These are phyloP conservation scores for Mrakiaceae sp. DNA, from an alignment of 1,284 basidiomycete genomes.

Conservation along the genomic window DNA sequence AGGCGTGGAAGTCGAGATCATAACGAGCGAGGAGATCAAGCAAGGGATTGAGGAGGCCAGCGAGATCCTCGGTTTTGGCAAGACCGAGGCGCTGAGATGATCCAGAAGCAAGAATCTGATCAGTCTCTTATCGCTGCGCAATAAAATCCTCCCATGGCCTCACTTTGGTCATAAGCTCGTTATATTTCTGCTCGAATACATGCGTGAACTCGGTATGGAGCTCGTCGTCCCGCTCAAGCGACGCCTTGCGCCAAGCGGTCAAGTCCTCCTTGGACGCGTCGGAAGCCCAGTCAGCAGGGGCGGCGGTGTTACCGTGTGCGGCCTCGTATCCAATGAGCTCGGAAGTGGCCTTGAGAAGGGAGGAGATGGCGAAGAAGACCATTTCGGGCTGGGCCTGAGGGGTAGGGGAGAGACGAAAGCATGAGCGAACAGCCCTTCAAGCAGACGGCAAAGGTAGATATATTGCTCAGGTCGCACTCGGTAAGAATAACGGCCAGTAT, in stretches of 20 bases:
- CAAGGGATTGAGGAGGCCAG: conserved; percentile 49
- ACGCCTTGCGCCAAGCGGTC: conserved; percentile 50
- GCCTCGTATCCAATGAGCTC: conserved; percentile 72
- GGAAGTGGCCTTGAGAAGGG: conserved; percentile 59
- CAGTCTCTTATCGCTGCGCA: not conserved
- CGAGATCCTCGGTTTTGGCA: conserved; percentile 48
- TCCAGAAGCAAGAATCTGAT: not conserved
- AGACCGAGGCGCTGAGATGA: conserved; percentile 60
- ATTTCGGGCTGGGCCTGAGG: conserved; percentile 44
- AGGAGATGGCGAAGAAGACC: conserved; percentile 58
- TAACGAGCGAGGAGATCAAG: conserved; percentile 58
- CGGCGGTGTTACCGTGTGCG: conserved; percentile 43
- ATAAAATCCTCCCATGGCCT: conserved; percentile 15
- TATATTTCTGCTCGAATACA: conserved; percentile 50
- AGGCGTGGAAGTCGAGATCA: conserved; percentile 67
- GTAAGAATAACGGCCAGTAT: conserved; percentile 57
- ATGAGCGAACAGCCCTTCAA: no score
- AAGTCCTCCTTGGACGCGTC: conserved; percentile 45
- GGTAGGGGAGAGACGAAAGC: conserved; percentile 44
- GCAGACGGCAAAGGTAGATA: no score
- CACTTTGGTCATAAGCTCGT: conserved; percentile 54
- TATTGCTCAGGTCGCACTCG: no score
- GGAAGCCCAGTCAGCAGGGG: conserved; percentile 52
- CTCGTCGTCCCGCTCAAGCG: conserved; percentile 46
- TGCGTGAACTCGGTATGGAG: conserved; percentile 48